Conservation (phyloP, 108 stramenopile genomes). For the Conticribra guillardii region DNA sequence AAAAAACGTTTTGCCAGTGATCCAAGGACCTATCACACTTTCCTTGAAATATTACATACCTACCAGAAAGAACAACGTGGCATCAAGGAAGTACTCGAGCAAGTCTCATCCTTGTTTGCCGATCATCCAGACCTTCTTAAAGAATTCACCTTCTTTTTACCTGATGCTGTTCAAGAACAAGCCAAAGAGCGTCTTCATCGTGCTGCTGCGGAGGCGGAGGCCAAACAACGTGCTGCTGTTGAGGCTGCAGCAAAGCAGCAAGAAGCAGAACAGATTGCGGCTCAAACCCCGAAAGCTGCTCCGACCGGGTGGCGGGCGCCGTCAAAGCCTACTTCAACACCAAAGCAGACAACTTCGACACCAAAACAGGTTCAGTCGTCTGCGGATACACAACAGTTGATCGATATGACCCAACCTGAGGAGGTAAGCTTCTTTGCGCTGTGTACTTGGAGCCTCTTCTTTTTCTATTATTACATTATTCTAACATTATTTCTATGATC, state of each 20-base stretch:
- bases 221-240: conserved; percentile 64
- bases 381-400: conserved; percentile 47
- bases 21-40: conserved; percentile 85
- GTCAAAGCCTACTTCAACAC: not conserved
- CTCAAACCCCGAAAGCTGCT: conserved; percentile 28
- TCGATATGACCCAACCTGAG: conserved; percentile 75
- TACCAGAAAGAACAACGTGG: conserved; percentile 95
- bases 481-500: not conserved
- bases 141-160: conserved; percentile 94
- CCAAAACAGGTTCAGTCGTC: not conserved
- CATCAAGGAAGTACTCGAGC: conserved; percentile 93
- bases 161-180: conserved; percentile 93
- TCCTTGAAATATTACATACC: conserved; percentile 93
- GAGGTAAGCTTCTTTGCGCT: conserved; percentile 26
- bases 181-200: conserved; percentile 86
- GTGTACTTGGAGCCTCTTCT: not conserved
- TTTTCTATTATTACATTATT: not conserved
- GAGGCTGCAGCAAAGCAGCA: conserved; percentile 54
- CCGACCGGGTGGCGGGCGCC: conserved; percentile 52
- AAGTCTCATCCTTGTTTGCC: conserved; percentile 88
- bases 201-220: conserved; percentile 89
- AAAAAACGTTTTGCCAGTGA: conserved; percentile 91
- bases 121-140: conserved; percentile 93
- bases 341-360: too few relatives aligned
- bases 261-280: conserved; percentile 33